These are phyloP conservation scores for Delonix regia DNA, from an alignment of 306 rosid species.

Conservation along the genomic window DNA sequence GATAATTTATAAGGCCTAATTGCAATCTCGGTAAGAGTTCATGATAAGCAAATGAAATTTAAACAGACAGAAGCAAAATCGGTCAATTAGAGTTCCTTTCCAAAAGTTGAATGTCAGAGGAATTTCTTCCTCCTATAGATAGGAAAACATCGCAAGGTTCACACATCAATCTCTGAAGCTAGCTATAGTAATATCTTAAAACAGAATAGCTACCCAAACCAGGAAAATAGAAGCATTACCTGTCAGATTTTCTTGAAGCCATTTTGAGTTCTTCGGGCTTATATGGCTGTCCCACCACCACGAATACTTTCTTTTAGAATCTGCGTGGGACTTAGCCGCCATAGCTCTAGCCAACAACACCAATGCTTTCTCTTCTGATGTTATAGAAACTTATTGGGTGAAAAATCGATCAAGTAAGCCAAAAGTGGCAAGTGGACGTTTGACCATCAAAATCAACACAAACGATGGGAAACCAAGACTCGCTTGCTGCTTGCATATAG, in stretches of 20 bases:
- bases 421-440: slow-evolving; percentile 10
- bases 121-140: slow-evolving; percentile 22
- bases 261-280: slow-evolving; percentile 94
- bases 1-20: no score
- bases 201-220: slow-evolving; percentile 31
- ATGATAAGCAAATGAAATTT: neutral
- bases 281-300: slow-evolving; percentile 99
- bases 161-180: slow-evolving; percentile 24
- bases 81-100: slow-evolving; percentile 18
- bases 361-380: slow-evolving; percentile 34
- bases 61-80: neutral
- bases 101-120: slow-evolving; percentile 15
- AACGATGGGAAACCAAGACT: slow-evolving; percentile 24
- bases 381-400: slow-evolving; percentile 14
- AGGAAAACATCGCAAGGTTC: slow-evolving; percentile 25
- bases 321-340: slow-evolving; percentile 56
- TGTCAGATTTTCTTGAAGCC: slow-evolving; percentile 97
- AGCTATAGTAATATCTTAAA: slow-evolving; percentile 3
- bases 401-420: slow-evolving; percentile 30
- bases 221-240: slow-evolving; percentile 49
- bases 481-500: slow-evolving; percentile 37
- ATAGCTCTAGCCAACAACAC: slow-evolving; percentile 53
- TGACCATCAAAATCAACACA: slow-evolving; percentile 42
- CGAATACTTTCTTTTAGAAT: slow-evolving; percentile 80
- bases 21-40: slow-evolving; percentile 1